Base-by-base conservation (phyloP, 495 filamentous ascomycete species). In the Hyaloscypha variabilis region DNA sequence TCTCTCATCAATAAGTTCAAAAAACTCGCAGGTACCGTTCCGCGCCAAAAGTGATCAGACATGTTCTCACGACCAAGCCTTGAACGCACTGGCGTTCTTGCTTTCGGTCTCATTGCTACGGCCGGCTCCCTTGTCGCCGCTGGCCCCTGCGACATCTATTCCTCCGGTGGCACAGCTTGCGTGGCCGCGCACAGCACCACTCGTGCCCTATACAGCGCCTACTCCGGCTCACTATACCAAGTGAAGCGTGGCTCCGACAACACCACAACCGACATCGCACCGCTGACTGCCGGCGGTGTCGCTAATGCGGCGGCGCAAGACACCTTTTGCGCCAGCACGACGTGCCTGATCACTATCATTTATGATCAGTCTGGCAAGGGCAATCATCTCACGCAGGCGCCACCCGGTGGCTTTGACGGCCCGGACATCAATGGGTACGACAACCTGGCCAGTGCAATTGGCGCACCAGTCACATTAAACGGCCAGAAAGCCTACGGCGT, bases 111-210 rank as follows among this genome's bases (percentile, higher is more conserved):
- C 51, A 67, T 75, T 60, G 77, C 71, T 68, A 73, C 72, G 17
- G 69, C 31, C 6, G 31, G 63, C 57, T 78, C 79, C 30, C 71
- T 84, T 53, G 81, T 79, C 36, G 65, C 72, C 19, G 83, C 83
- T 57, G 82, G 76, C 19, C 83, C 84, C 28, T 87, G 84, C 63
- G 84, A 87, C 60, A 77, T 87, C 67, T 87, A 86, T 73, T 31
- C 77, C 31, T 74, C 79, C 3, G 82, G 82, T 8, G 73, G 74
- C 67, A 84, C 83, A 3, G 81, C 84, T 61, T 87, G 84, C 63
- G 69, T 87, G 61, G 83, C 84, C 3, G 84, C 84, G 2, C 84
- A 86, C 75, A 83, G 83, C 74, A 85, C 83, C 64, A 86, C 83
- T 69, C 82, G 85, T n/a, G 82, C 83, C 59, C 68, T 87, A 28